Evolutionary conservation across 2,329 filamentous ascomycete genomes (phyloP), one percentile per base, ranked within the genome.

Genomic region (Trichoderma koningiopsis): DNA sequence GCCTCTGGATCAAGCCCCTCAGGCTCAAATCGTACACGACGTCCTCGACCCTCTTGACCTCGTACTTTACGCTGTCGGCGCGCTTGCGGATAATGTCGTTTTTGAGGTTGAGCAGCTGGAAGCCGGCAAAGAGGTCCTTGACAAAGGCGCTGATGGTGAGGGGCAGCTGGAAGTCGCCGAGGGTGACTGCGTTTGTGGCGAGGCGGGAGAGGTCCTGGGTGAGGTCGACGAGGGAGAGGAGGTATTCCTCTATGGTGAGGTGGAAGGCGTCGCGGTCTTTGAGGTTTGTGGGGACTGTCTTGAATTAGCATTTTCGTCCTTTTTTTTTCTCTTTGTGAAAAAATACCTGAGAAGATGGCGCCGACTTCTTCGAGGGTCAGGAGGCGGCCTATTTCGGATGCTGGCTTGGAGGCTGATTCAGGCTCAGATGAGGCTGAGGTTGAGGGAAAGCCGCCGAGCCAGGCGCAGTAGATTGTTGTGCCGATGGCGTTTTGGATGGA

Each of bases 41-140:
- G 77, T 98, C 96, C 84, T 99, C 96, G 14, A 97, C 93, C 79
- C 97, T 95, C 86, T 98, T 99, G 76, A 99, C 93, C 75, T 92
- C 91, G 78, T 99, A 99, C 85, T 99, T 99, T 81, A 99, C 92
- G 5, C 91, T 92, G 81, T 99, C 96, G 68, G 93, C 93, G 71
- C 93, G 87, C 82, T 94, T 93, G 70, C 96, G 88, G 76, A 99
- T 82, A 27, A 90, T 89, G 79, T 99, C 96, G 76, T 99, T 99
- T 86, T 98, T 98, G 74, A 99, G 85, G 79, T 99, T 99, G 73
- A 99, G 87, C 73, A 98, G 88, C 86, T 98, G 96, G 82, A 99
- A 99, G 19, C 95, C 96, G 3, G 94, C 93, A 75, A 97, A 95
- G 47, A 99, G 82, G 77, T 98, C 94, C 83, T 97, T 97, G 83